Percentiles rank a stretch among this genome's conserved stretches.
Conservation (phyloP, 306 rosid species). For the Vachellia pachyceras region DNA sequence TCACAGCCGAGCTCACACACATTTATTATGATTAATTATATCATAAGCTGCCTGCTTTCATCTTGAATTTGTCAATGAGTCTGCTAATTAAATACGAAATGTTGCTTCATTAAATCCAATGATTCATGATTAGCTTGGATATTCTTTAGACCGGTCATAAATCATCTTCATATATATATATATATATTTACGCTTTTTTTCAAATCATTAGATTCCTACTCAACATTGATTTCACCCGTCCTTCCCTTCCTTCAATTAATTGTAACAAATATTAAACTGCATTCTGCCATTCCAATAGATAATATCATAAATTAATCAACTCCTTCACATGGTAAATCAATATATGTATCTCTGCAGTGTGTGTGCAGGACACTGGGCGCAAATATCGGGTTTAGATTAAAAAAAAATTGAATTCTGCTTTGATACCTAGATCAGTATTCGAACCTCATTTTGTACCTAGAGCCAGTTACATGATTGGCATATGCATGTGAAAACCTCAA, state of each 20-base stretch:
- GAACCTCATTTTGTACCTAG: slow-evolving; percentile 37
- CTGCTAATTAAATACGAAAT: too few relatives aligned
- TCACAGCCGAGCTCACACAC: too few relatives aligned
- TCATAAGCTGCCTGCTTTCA: neutral
- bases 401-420: slow-evolving; percentile 31
- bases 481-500: slow-evolving; percentile 56
- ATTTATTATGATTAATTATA: too few relatives aligned
- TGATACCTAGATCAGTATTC: slow-evolving; percentile 35
- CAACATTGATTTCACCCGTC: slow-evolving; percentile 20
- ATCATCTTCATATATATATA: slow-evolving; percentile 24
- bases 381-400: slow-evolving; percentile 34
- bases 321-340: slow-evolving; percentile 54
- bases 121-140: slow-evolving; percentile 27
- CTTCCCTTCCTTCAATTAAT: neutral
- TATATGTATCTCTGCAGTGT: neutral
- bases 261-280: slow-evolving; percentile 11
- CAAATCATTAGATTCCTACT: slow-evolving; percentile 57
- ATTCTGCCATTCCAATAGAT: slow-evolving; percentile 9
- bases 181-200: slow-evolving; percentile 26
- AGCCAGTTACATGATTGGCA: slow-evolving; percentile 45
- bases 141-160: slow-evolving; percentile 52
- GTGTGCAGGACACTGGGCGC: neutral
- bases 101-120: too few relatives aligned
- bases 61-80: neutral
- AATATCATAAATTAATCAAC: slow-evolving; percentile 35